Evolutionary conservation across 495 filamentous ascomycete genomes (phyloP).

Genomic region (Achaetomiella virescens): DNA sequence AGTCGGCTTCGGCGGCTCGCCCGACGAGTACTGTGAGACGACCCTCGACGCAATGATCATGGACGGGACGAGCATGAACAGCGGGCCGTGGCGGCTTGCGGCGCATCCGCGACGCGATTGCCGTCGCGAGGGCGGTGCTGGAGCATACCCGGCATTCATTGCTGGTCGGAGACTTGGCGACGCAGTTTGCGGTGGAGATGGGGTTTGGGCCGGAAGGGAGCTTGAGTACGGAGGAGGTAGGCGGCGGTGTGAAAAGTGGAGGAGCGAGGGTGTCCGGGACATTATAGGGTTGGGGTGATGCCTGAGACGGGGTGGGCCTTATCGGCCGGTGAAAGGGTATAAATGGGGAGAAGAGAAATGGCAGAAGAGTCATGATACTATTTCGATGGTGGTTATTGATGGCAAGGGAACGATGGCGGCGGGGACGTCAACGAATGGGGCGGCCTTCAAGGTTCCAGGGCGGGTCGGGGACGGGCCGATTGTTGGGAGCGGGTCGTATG

Average conservation of each 20-base stretch:
- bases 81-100: slow-evolving; percentile 42
- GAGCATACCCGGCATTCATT: slow-evolving; percentile 41
- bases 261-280: slow-evolving; percentile 31
- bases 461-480: slow-evolving; percentile 46
- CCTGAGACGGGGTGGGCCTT: slow-evolving; percentile 42
- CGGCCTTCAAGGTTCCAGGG: slow-evolving; percentile 41
- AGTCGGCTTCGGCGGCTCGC: slow-evolving; percentile 44
- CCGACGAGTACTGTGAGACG: slow-evolving; percentile 44
- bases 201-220: slow-evolving; percentile 36
- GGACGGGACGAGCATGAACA: slow-evolving; percentile 41
- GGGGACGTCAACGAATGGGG: slow-evolving; percentile 45
- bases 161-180: slow-evolving; percentile 41
- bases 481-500: slow-evolving; percentile 43
- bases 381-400: slow-evolving; percentile 42
- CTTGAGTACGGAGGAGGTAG: slow-evolving; percentile 29
- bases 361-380: slow-evolving; percentile 37
- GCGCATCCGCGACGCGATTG: slow-evolving; percentile 36
- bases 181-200: slow-evolving; percentile 39
- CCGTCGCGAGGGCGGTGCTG: slow-evolving; percentile 42
- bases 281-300: slow-evolving; percentile 37
- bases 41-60: slow-evolving; percentile 45
- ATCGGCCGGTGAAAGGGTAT: slow-evolving; percentile 17
- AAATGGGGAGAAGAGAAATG: not conserved
- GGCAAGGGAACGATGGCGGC: slow-evolving; percentile 37
- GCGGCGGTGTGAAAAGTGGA: slow-evolving; percentile 35